phyloP scores from a whole-genome alignment of 2,329 filamentous ascomycete genomes.

The Monilinia aucupariae region DNA sequence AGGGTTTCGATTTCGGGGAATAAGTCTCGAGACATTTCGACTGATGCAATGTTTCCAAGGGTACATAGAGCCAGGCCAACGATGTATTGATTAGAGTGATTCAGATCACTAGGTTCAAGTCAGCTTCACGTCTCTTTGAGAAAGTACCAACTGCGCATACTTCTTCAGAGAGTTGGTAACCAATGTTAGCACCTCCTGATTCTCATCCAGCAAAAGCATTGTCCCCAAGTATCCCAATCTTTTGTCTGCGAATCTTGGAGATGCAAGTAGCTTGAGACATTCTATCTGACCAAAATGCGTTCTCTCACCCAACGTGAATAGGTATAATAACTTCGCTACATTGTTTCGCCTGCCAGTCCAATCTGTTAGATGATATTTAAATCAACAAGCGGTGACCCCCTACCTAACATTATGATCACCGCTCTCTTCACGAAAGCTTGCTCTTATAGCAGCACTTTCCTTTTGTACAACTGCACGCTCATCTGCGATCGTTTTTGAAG shows the following conservation, averaged over 20 bases:
- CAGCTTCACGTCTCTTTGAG: background rate
- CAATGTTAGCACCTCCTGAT: constrained; percentile 93
- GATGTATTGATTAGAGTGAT: constrained; percentile 97
- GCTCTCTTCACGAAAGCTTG: constrained; percentile 96
- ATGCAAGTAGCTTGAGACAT: constrained; percentile 94
- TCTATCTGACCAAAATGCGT: constrained; percentile 99
- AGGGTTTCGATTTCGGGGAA: constrained; percentile 94
- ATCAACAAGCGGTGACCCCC: constrained; percentile 32
- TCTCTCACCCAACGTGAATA: constrained; percentile 94
- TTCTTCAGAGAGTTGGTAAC: constrained; percentile 98
- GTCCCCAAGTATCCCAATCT: constrained; percentile 91
- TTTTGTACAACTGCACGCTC: constrained; percentile 98
- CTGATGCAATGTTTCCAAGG: constrained; percentile 91
- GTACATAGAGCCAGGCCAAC: constrained; percentile 95
- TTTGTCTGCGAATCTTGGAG: constrained; percentile 96
- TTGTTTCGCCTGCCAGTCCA: constrained; percentile 74
- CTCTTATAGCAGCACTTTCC: constrained; percentile 94
- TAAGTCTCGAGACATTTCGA: constrained; percentile 97
- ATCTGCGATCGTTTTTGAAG: constrained; percentile 97
- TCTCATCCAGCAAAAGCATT: constrained; percentile 93
- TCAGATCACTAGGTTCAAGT: constrained; percentile 64
- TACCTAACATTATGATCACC: constrained; percentile 87
- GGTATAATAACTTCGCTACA: constrained; percentile 95
- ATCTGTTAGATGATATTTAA: constrained; percentile 6
- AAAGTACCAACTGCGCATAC: constrained; percentile 43